These are phyloP conservation scores for Mycosphaerella sp. DNA, from an alignment of 2,329 filamentous ascomycete species.

Conservation along the genomic window DNA sequence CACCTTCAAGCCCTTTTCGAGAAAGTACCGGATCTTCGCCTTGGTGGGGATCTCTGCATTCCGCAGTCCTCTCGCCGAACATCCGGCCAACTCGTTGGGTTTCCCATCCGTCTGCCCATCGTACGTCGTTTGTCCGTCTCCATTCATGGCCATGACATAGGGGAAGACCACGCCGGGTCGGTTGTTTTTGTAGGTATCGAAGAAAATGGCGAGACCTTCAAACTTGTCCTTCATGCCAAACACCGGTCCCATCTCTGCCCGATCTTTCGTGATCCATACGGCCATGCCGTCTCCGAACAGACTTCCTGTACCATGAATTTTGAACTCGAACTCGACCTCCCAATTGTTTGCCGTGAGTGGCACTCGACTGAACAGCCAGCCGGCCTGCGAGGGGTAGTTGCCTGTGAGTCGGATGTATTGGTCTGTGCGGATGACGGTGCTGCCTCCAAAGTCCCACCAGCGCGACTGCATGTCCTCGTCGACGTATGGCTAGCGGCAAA, in stretches of 20 bases:
- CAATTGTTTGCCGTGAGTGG: constrained; percentile 97
- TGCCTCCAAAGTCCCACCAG: constrained; percentile 98
- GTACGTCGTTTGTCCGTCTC: constrained; percentile 81
- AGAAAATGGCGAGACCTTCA: constrained; percentile 88
- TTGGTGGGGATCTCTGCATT: constrained; percentile 72
- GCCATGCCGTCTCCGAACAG: constrained; percentile 95
- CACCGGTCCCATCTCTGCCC: constrained; percentile 70
- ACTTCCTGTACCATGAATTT: constrained; percentile 79
- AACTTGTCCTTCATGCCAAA: constrained; percentile 86
- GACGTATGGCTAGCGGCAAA: constrained; percentile 67
- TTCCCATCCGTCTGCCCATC: constrained; percentile 95
- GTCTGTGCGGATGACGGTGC: constrained; percentile 73
- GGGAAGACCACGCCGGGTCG: constrained; percentile 91
- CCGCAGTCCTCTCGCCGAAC: constrained; percentile 86
- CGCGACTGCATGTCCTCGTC: constrained; percentile 97
- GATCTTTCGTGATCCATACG: constrained; percentile 95
- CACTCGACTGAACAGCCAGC: constrained; percentile 90
- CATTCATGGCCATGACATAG: constrained; percentile 97
- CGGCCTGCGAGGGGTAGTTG: constrained; percentile 81
- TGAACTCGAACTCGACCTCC: constrained; percentile 96
- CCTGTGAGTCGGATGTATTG: constrained; percentile 87
- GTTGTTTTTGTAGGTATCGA: constrained; percentile 99
- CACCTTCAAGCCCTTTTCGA: constrained; percentile 83
- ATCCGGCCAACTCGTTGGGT: constrained; percentile 84
- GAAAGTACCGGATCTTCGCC: constrained; percentile 87